Conservation (phyloP, 1,284 basidiomycete genomes). For the Boletus smithii region DNA sequence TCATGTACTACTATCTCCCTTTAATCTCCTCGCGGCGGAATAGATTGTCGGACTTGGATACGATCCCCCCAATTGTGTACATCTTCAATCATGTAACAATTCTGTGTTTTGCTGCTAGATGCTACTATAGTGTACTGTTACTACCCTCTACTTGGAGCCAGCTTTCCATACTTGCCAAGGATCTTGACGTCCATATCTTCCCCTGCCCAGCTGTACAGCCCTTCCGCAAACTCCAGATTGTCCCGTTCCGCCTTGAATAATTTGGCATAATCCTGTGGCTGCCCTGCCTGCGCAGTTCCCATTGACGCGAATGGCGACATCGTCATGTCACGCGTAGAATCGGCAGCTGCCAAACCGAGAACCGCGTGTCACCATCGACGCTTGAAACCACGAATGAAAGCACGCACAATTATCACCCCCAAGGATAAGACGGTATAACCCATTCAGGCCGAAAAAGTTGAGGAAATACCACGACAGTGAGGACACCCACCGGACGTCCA, state of each 20-base stretch:
- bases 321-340: conserved; percentile 72
- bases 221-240: conserved; percentile 89
- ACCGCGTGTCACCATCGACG: conserved; percentile 16
- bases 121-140: conserved; percentile 21
- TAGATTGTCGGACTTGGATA: conserved; percentile 19
- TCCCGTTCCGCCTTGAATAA: conserved; percentile 90
- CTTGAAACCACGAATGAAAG: conserved; percentile 12
- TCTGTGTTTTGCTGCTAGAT: conserved; percentile 18
- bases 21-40: conserved; percentile 20
- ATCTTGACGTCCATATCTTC: conserved; percentile 78
- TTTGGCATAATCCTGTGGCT: conserved; percentile 83
- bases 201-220: conserved; percentile 78
- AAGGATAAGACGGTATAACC: conserved; percentile 89
- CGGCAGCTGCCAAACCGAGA: conserved; percentile 54
- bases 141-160: conserved; percentile 30
- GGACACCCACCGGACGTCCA: conserved; percentile 99
- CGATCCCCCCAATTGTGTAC: conserved; percentile 25
- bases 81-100: conserved; percentile 30
- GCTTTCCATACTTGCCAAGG: conserved; percentile 69
- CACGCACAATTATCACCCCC: conserved; percentile 85
- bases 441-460: conserved; percentile 97
- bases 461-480: conserved; percentile 99
- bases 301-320: conserved; percentile 70
- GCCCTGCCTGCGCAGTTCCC: conserved; percentile 48
- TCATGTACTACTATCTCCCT: conserved; percentile 29